Percentiles rank a stretch among this genome's conserved stretches.
phyloP scores from a whole-genome alignment of 805 yeast genomes.

The Ogataea henricii region DNA sequence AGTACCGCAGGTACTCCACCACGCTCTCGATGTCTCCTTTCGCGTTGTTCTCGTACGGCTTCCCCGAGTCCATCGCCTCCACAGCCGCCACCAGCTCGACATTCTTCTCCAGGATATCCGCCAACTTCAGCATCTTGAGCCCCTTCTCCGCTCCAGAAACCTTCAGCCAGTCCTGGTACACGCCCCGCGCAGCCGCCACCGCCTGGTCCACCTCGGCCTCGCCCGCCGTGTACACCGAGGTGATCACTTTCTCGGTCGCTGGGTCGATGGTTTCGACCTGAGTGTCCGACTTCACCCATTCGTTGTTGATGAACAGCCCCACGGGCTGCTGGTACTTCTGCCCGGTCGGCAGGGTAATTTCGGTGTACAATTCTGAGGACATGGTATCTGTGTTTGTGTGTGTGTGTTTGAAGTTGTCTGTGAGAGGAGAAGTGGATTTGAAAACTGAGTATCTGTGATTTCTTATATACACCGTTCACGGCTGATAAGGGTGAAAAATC shows the following conservation, averaged over 20 bases:
- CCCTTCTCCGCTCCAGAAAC: slow-evolving; percentile 44
- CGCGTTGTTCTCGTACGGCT: slow-evolving; percentile 50
- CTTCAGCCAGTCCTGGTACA: slow-evolving; percentile 50
- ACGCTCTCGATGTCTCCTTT: slow-evolving; percentile 50
- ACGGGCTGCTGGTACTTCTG: slow-evolving; percentile 53
- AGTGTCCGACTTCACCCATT: slow-evolving; percentile 45
- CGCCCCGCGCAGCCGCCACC: slow-evolving; percentile 49
- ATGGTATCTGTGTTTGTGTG: neutral
- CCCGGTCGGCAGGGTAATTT: slow-evolving; percentile 47
- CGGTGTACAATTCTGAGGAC: slow-evolving; percentile 13
- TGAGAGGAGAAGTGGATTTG: too few relatives aligned
- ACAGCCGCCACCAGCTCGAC: slow-evolving; percentile 51
- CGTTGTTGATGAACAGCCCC: slow-evolving; percentile 64
- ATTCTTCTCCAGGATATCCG: slow-evolving; percentile 51
- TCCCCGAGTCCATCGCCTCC: slow-evolving; percentile 60
- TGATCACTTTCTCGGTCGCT: slow-evolving; percentile 48
- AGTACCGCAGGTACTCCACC: slow-evolving; percentile 49
- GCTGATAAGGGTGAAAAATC: neutral
- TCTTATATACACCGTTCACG: neutral
- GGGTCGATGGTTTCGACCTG: slow-evolving; percentile 50
- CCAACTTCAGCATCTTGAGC: slow-evolving; percentile 45
- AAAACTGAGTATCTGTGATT: neutral
- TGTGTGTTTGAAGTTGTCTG: too few relatives aligned
- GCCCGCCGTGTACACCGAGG: slow-evolving; percentile 49
- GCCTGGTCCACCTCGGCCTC: slow-evolving; percentile 52